Percentiles rank a stretch among this genome's conserved stretches.
Conservation (phyloP, 2,329 filamentous ascomycete species). For the Paecilomyces formosus region DNA sequence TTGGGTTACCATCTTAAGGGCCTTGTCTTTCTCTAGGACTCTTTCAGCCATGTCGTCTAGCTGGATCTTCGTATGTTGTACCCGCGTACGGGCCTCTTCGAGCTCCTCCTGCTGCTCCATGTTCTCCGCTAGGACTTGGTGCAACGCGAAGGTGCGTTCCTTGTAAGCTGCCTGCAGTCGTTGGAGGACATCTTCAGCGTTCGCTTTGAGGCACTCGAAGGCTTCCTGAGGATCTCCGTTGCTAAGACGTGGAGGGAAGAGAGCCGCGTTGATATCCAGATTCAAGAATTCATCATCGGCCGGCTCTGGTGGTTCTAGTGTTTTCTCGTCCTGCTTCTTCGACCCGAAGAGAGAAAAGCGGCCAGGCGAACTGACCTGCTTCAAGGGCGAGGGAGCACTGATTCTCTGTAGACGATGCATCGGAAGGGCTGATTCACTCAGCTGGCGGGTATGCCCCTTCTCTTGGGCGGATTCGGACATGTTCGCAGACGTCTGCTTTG, state of each 20-base stretch:
- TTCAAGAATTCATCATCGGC: constrained; percentile 48
- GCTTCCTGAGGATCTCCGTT: constrained; percentile 45
- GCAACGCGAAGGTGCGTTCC: constrained; percentile 42
- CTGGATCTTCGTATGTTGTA: constrained; percentile 52
- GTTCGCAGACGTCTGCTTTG: constrained; percentile 12
- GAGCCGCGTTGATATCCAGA: constrained; percentile 46
- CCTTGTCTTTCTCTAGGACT: constrained; percentile 48
- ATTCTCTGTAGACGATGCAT: constrained; percentile 19
- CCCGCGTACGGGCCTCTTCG: constrained; percentile 52
- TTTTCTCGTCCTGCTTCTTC: constrained; percentile 22
- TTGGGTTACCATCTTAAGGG: constrained; percentile 45
- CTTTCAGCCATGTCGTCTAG: constrained; percentile 53
- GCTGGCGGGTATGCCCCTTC: constrained; percentile 9
- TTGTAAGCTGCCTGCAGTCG: constrained; percentile 52
- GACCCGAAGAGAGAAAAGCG: constrained; percentile 39
- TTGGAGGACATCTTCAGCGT: constrained; percentile 48
- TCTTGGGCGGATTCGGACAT: constrained; percentile 9
- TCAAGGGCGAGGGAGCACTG: constrained; percentile 22
- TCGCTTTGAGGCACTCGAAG: constrained; percentile 50
- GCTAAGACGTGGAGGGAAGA: constrained; percentile 46
- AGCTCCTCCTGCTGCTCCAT: constrained; percentile 54
- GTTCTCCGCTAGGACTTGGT: constrained; percentile 47
- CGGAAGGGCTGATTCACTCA: constrained; percentile 9
- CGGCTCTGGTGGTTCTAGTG: constrained; percentile 23
- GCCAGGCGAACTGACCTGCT: constrained; percentile 24